Evolutionary conservation across 331 rosid species (phyloP).

Genomic region (Ulmus americana): DNA sequence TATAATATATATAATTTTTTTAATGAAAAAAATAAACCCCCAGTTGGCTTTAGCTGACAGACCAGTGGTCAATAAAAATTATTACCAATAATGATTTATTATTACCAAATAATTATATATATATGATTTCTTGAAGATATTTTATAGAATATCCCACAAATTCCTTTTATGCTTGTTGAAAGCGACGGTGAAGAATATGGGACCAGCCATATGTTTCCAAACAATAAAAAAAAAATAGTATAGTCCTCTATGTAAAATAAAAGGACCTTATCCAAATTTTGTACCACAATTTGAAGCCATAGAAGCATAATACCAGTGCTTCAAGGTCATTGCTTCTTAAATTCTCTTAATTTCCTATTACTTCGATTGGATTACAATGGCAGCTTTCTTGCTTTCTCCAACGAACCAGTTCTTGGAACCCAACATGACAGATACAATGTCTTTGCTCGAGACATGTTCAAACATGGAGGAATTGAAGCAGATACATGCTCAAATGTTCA

Average conservation of each 20-base stretch:
- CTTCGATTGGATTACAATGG: neutral
- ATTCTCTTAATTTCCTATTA: neutral
- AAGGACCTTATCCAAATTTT: constrained; percentile 12
- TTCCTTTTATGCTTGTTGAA: neutral
- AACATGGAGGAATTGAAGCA: constrained; percentile 24
- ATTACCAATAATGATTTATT: too few species aligned
- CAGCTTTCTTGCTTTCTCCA: neutral
- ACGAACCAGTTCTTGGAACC: constrained; percentile 7
- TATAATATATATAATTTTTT: too few species aligned
- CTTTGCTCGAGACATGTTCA: constrained; percentile 20
- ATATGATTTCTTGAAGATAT: too few species aligned
- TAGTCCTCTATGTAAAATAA: neutral
- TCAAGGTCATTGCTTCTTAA: neutral
- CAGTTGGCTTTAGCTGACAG: too few species aligned
- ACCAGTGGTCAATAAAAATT: too few species aligned
- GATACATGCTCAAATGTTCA: constrained; percentile 27
- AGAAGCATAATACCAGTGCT: neutral
- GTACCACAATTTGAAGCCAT: neutral
- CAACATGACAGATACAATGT: neutral
- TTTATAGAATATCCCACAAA: too few species aligned
- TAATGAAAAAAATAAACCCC: too few species aligned
- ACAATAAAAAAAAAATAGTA: neutral
- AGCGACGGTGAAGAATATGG: constrained; percentile 1
- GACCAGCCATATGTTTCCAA: neutral
- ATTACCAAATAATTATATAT: too few species aligned